phyloP scores from a whole-genome alignment of 306 rosid species.

The Phaseolus lunatus region DNA sequence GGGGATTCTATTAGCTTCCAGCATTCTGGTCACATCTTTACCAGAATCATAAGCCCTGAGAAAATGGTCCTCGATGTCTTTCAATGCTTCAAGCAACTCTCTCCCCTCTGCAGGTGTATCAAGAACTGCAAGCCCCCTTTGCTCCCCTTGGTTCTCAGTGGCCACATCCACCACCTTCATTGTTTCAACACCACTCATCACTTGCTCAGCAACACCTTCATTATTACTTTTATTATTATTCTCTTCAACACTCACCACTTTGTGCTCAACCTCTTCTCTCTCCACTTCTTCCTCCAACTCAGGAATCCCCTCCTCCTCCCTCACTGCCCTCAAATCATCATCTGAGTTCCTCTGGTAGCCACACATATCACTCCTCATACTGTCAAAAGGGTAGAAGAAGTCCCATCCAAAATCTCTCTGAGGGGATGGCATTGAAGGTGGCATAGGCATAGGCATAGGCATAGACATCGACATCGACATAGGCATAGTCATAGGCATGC shows the following conservation, averaged over 20 bases:
- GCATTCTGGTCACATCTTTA: conserved; percentile 80
- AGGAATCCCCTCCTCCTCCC: conserved; percentile 98
- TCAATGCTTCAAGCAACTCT: conserved; percentile 90
- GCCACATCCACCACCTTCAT: conserved; percentile 54
- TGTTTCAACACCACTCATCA: conserved; percentile 53
- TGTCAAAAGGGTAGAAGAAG: conserved; percentile 86
- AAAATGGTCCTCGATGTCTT: conserved; percentile 80
- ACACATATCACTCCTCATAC: conserved; percentile 66
- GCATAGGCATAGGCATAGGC: conserved; percentile 58
- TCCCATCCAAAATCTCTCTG: conserved; percentile 94
- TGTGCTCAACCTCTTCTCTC: conserved; percentile 55
- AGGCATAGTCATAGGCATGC: conserved; percentile 80
- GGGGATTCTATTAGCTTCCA: conserved; percentile 85
- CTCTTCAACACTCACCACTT: conserved; percentile 57
- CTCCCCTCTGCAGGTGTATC: conserved; percentile 83
- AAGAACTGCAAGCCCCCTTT: conserved; percentile 63
- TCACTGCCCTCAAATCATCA: conserved; percentile 84
- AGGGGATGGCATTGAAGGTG: conserved; percentile 75
- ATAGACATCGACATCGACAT: conserved; percentile 81
- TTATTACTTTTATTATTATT: background rate
- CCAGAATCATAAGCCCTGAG: conserved; percentile 83
- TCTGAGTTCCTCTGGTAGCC: conserved; percentile 69
- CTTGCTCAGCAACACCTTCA: conserved; percentile 46
- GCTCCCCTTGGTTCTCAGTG: conserved; percentile 55
- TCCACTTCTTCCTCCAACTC: conserved; percentile 86